Base-by-base conservation (phyloP, 2,329 filamentous ascomycete species). In the Aspergillus piperis region DNA sequence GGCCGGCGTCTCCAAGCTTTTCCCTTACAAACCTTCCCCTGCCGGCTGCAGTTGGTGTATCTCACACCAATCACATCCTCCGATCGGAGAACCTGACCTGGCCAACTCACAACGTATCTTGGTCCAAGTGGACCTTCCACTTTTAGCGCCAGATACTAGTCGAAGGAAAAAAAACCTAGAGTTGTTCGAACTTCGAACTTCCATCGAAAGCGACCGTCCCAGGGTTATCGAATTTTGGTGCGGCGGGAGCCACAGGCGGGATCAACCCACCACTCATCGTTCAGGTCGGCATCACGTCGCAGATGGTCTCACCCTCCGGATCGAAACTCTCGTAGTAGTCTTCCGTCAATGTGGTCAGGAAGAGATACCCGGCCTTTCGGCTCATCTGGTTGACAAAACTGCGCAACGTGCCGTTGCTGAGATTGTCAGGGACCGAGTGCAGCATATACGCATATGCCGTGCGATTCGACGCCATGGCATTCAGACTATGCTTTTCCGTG, bases 301-400 rank as follows among this genome's bases (percentile, higher is more conserved):
- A 52, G 15, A 64, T 60, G n/a, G 39, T 38, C 13, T 54, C 44
- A 23, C 62, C 42, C 17, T 36, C 30, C 5, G 60, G 49, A 36
- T 64, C 62, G 30, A 64, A 62, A 19, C 52, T 42, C 42, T 64
- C 60, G 23, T 64, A 64, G 42, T 55, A 64, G 30, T 51, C 30
- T 21, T 51, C 52, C 4, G 25, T 51, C 19, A 57, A 39, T 6
- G 57, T 60, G 0, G 62, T 62, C 21, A 58, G 32, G 52, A 57
- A 64, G 42, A 64, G 52, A 15, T 60, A 64, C 10, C 54, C 60
- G n/a, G 62, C 62, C 5, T 47, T 27, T 6, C 44, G 27, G 53
- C 62, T 64, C 25, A 62, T 48, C 19, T 48, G 50, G 47, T 62
- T 27, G 2, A 64, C 58, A 5, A 64, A 54, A 1, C n/a, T 27